Evolutionary conservation across 495 filamentous ascomycete species (phyloP).

Genomic region (Penicillium longicatenatum): DNA sequence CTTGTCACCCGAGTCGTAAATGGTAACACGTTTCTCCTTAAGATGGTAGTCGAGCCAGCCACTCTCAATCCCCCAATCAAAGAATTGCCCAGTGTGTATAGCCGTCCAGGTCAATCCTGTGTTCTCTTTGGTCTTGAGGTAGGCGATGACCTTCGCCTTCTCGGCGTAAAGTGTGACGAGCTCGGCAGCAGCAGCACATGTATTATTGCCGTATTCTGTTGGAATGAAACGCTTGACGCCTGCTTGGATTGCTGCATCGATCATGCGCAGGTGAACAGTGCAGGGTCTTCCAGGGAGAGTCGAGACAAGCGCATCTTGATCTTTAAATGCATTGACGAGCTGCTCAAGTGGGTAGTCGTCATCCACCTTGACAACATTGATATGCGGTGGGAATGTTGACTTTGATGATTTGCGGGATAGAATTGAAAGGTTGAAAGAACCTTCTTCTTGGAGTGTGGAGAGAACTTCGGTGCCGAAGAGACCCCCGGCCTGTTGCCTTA

Average conservation of each 20-base stretch:
- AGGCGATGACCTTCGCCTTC: background rate
- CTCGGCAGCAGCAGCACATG: conserved; percentile 1
- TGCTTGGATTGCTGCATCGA: conserved; percentile 7
- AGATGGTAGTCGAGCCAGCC: conserved; percentile 7
- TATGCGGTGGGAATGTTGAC: background rate
- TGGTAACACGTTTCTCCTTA: background rate
- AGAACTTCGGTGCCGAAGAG: conserved; percentile 10
- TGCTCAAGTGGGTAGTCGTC: conserved; percentile 8
- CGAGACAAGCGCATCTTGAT: conserved; percentile 8
- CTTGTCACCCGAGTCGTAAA: conserved; percentile 6
- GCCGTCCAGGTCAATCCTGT: conserved; percentile 7
- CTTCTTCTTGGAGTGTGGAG: conserved; percentile 4
- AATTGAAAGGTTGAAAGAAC: conserved; percentile 7
- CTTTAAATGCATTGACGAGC: conserved; percentile 1
- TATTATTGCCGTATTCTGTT: conserved; percentile 12
- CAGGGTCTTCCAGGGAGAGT: conserved; percentile 2
- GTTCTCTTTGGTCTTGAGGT: conserved; percentile 2
- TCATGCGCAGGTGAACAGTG: conserved; percentile 11
- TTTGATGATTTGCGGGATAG: background rate
- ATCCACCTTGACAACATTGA: conserved; percentile 4
- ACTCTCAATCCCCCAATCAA: conserved; percentile 6
- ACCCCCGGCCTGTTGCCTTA: conserved; percentile 4
- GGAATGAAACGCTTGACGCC: conserved; percentile 9
- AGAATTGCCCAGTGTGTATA: conserved; percentile 4
- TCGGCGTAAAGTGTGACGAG: conserved; percentile 4